These are phyloP conservation scores for Immersiporthe knoxdaviesiana DNA, from an alignment of 2,329 filamentous ascomycete species.

Conservation along the genomic window DNA sequence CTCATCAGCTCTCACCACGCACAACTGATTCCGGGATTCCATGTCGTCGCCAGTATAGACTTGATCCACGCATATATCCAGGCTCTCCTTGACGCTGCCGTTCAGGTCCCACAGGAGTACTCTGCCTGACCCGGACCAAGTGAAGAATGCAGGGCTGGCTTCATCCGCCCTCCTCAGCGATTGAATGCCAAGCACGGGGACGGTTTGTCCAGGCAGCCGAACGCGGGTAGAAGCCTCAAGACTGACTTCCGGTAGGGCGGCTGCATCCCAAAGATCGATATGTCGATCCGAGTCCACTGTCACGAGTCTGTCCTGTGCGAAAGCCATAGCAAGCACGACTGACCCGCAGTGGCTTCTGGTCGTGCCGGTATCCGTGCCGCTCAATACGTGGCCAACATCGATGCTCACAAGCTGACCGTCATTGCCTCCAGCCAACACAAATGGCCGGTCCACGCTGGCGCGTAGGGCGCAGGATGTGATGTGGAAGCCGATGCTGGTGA, in stretches of 20 bases:
- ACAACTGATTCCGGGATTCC: slow-evolving; percentile 61
- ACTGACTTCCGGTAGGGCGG: slow-evolving; percentile 47
- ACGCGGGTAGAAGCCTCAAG: slow-evolving; percentile 49
- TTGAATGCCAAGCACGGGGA: slow-evolving; percentile 74
- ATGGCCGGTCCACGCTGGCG: slow-evolving; percentile 42
- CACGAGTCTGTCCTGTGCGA: slow-evolving; percentile 67
- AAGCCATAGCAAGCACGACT: slow-evolving; percentile 66
- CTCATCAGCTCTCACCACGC: slow-evolving; percentile 61
- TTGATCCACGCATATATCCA: slow-evolving; percentile 73
- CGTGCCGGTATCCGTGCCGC: slow-evolving; percentile 42
- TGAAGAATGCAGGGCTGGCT: slow-evolving; percentile 75
- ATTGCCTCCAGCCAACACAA: slow-evolving; percentile 71
- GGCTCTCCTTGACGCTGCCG: slow-evolving; percentile 67
- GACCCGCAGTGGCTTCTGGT: slow-evolving; percentile 4
- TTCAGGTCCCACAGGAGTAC: slow-evolving; percentile 82
- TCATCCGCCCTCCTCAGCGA: slow-evolving; percentile 63
- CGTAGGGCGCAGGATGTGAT: slow-evolving; percentile 69
- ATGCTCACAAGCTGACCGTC: slow-evolving; percentile 62
- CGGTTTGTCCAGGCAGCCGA: slow-evolving; percentile 65
- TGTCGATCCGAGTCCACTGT: slow-evolving; percentile 76
- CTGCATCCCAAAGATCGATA: slow-evolving; percentile 67
- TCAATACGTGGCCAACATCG: slow-evolving; percentile 53
- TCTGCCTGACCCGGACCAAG: slow-evolving; percentile 82
- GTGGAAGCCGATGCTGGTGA: slow-evolving; percentile 68
- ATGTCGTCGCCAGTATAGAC: slow-evolving; percentile 51